These are phyloP conservation scores for Orbilia oligospora DNA, from an alignment of 2,329 filamentous ascomycete genomes.

Conservation along the genomic window DNA sequence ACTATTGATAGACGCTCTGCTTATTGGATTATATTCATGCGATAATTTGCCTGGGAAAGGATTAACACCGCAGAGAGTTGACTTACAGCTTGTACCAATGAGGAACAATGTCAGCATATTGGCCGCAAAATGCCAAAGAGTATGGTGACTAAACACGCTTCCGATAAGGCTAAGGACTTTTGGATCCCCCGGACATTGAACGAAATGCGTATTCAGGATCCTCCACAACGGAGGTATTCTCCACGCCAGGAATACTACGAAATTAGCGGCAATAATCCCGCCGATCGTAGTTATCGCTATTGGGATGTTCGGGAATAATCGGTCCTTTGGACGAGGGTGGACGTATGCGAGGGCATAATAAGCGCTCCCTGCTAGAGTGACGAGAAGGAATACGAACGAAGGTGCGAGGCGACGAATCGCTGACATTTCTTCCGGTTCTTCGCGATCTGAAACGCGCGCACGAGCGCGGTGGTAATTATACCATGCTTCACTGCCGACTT, in stretches of 20 bases:
- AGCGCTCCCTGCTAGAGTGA: constrained; percentile 64
- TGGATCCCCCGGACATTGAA: constrained; percentile 76
- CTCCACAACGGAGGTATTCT: constrained; percentile 76
- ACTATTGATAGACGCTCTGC: constrained; percentile 68
- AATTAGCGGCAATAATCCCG: constrained; percentile 75
- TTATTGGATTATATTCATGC: neutral
- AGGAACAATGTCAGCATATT: constrained; percentile 79
- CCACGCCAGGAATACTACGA: constrained; percentile 74
- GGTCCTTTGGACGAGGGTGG: constrained; percentile 68
- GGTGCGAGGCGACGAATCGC: constrained; percentile 66
- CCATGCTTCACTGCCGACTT: constrained; percentile 45
- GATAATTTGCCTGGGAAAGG: neutral
- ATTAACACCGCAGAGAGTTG: neutral
- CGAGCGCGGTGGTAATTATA: constrained; percentile 40
- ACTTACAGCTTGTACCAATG: constrained; percentile 73
- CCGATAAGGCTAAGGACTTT: constrained; percentile 75
- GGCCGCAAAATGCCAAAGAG: constrained; percentile 72
- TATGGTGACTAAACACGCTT: constrained; percentile 79
- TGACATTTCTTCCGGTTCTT: constrained; percentile 50
- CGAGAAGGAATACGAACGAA: constrained; percentile 65
- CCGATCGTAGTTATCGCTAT: constrained; percentile 77
- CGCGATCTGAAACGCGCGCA: constrained; percentile 27
- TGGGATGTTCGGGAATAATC: constrained; percentile 75
- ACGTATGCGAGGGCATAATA: constrained; percentile 68
- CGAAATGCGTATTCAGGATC: constrained; percentile 78